Evolutionary conservation across 371 early-diverging fungal species (phyloP).

Genomic region (Mucor indicus): DNA sequence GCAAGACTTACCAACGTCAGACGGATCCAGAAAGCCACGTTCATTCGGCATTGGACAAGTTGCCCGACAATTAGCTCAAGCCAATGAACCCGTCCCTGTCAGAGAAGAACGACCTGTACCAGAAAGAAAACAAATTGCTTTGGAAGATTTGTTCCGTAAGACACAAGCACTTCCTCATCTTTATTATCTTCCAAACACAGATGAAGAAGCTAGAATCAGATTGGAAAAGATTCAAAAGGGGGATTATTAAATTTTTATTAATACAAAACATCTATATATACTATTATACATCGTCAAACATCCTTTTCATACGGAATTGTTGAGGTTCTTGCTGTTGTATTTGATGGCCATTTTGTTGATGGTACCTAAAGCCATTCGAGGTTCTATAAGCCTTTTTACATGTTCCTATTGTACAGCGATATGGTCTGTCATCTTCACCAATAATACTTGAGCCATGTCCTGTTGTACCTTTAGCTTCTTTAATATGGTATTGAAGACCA

Average conservation of each 20-base stretch:
- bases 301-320: too few relatives aligned
- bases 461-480: slow-evolving; percentile 60
- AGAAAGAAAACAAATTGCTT: slow-evolving; percentile 26
- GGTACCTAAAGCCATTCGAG: slow-evolving; percentile 39
- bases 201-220: slow-evolving; percentile 32
- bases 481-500: slow-evolving; percentile 89
- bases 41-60: slow-evolving; percentile 37
- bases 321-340: too few relatives aligned
- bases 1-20: slow-evolving; percentile 10
- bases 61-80: slow-evolving; percentile 39
- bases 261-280: too few relatives aligned
- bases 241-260: too few relatives aligned
- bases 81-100: neutral
- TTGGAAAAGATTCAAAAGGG: slow-evolving; percentile 26
- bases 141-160: slow-evolving; percentile 53
- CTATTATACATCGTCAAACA: too few relatives aligned
- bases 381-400: slow-evolving; percentile 49
- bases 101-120: neutral
- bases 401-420: slow-evolving; percentile 24
- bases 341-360: slow-evolving; percentile 40
- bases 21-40: slow-evolving; percentile 18
- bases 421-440: slow-evolving; percentile 14
- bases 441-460: slow-evolving; percentile 14
- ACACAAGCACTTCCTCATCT: slow-evolving; percentile 47
- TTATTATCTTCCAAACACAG: slow-evolving; percentile 52